Percentiles rank a stretch among this genome's conserved stretches.
phyloP scores from a whole-genome alignment of 768 basidiomycete genomes.

The Hortiboletus campestris region DNA sequence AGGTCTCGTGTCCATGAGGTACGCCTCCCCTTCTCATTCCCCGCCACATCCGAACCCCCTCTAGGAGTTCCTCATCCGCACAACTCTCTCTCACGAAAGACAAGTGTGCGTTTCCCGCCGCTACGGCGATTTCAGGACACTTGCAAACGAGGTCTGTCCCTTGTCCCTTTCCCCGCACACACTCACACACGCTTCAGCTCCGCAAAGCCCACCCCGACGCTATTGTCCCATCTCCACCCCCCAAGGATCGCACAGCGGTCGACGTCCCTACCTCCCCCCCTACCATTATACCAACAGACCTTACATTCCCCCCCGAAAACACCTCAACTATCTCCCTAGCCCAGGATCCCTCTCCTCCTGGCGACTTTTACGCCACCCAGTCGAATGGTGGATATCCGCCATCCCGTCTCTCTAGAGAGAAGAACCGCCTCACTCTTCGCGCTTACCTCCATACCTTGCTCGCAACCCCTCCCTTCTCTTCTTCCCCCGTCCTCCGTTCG shows the following conservation, averaged over 20 bases:
- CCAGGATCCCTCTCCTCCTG: constrained; percentile 71
- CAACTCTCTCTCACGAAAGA: constrained; percentile 63
- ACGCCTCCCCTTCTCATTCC: constrained; percentile 4
- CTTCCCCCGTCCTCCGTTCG: constrained; percentile 80
- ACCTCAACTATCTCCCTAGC: constrained; percentile 44
- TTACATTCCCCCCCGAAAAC: neutral
- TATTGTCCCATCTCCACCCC: constrained; percentile 76
- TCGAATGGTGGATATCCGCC: neutral
- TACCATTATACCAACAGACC: constrained; percentile 3
- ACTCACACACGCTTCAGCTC: constrained; percentile 50
- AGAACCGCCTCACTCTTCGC: constrained; percentile 91
- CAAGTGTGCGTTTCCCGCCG: constrained; percentile 90
- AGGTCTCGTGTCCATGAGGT: constrained; percentile 88
- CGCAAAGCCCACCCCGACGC: constrained; percentile 84
- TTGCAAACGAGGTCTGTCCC: constrained; percentile 71
- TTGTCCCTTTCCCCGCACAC: neutral
- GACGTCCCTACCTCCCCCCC: constrained; percentile 38
- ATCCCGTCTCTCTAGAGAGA: constrained; percentile 75
- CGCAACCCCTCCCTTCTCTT: constrained; percentile 66
- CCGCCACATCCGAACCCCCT: neutral
- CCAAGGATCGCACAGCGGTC: constrained; percentile 81
- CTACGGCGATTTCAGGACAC: constrained; percentile 92
- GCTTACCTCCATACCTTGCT: constrained; percentile 87
- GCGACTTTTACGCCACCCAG: constrained; percentile 27
- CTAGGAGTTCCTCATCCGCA: constrained; percentile 95